These are phyloP conservation scores for Rhododendron simsii DNA, from an alignment of 148 eudicot species.

Conservation along the genomic window DNA sequence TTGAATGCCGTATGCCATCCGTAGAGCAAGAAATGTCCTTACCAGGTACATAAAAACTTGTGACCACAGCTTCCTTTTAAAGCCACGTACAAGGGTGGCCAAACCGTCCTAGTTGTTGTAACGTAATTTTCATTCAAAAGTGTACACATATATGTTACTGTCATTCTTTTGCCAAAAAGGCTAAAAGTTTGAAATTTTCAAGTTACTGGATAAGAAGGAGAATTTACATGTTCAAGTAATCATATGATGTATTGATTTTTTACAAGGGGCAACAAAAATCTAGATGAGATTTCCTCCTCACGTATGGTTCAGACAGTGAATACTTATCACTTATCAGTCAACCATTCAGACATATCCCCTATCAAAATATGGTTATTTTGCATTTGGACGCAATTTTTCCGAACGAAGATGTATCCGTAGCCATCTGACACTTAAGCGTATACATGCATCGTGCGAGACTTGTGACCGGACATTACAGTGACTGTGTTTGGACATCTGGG, in stretches of 20 bases:
- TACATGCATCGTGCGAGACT: no score
- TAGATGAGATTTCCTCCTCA: background rate
- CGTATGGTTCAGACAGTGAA: background rate
- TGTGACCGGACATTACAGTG: no score
- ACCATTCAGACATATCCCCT: background rate
- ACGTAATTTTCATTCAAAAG: background rate
- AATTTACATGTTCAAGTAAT: no score
- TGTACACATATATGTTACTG: background rate
- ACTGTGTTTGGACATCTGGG: no score
- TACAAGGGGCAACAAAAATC: background rate
- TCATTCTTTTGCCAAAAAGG: background rate
- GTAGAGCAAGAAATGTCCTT: background rate
- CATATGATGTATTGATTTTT: no score
- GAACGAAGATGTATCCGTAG: no score
- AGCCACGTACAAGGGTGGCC: background rate
- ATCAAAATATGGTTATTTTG: no score
- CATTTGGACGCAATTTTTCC: no score
- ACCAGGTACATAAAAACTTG: background rate
- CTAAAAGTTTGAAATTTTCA: no score
- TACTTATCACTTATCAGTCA: background rate
- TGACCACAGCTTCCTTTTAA: background rate
- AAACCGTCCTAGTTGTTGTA: background rate
- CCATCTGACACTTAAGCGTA: no score
- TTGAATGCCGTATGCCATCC: background rate
- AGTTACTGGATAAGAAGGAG: no score